Conservation (phyloP, 306 rosid species). For the Fragaria ananassa region DNA sequence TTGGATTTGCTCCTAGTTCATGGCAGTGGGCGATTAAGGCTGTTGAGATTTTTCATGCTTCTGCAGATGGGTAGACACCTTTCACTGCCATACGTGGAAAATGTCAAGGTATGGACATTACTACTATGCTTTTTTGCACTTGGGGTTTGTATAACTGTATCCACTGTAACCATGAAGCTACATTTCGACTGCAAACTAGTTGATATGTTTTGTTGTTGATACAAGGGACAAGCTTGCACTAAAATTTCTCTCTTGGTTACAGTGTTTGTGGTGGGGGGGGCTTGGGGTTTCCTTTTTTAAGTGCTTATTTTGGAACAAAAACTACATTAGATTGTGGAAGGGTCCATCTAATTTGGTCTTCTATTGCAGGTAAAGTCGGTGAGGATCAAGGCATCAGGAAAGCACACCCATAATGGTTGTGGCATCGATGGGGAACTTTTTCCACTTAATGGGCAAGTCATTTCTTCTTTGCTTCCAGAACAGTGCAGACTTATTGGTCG, state of each 20-base stretch:
- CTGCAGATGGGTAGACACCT: conserved; percentile 95
- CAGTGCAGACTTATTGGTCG: conserved; percentile 99
- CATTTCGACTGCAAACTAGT: conserved; percentile 11
- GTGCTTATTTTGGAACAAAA: neutral
- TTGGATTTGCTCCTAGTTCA: conserved; percentile 83
- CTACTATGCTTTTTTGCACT: neutral
- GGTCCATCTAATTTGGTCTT: conserved; percentile 8
- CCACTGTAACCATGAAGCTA: conserved; percentile 15
- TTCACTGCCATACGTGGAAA: conserved; percentile 91
- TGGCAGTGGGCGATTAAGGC: conserved; percentile 85
- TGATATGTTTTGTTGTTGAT: neutral
- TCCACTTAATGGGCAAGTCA: conserved; percentile 73
- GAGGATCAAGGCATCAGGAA: conserved; percentile 72
- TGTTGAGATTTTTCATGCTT: conserved; percentile 83
- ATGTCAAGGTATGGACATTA: conserved; percentile 65
- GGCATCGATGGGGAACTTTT: conserved; percentile 99
- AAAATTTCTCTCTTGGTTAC: neutral
- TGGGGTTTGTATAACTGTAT: conserved; percentile 8
- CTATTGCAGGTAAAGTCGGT: conserved; percentile 79
- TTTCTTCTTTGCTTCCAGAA: conserved; percentile 90
- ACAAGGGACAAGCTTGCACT: neutral
- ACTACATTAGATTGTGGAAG: neutral
- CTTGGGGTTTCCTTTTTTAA: no score
- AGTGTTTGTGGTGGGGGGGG: neutral
- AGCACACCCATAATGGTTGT: conserved; percentile 85